Conservation (phyloP, 129 eudicot species). For the Tanacetum coccineum region DNA sequence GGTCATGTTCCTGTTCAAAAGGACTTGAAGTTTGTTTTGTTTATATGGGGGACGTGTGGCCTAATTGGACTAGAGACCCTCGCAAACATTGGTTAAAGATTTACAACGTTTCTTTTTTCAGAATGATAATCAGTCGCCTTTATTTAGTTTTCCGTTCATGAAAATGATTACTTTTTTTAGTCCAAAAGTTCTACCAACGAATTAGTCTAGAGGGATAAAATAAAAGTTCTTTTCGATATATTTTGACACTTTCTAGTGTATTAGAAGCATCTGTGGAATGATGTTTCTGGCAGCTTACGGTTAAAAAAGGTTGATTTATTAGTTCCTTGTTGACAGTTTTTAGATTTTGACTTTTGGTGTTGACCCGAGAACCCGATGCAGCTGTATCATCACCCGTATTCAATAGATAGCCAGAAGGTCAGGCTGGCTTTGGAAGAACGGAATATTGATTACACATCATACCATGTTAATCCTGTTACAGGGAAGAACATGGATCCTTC, state of each 20-base stretch:
- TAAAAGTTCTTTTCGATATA: neutral
- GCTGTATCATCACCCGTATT: slow-evolving; percentile 88
- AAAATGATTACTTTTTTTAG: too few relatives aligned
- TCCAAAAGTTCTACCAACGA: too few relatives aligned
- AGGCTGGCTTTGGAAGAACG: slow-evolving; percentile 88
- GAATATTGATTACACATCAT: slow-evolving; percentile 78
- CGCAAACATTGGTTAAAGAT: too few relatives aligned
- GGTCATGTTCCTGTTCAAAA: too few relatives aligned
- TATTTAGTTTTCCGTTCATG: too few relatives aligned
- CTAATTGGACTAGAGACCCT: too few relatives aligned
- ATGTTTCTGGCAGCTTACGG: slow-evolving; percentile 9
- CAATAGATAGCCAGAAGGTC: slow-evolving; percentile 94
- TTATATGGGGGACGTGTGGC: too few relatives aligned
- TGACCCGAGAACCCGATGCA: slow-evolving; percentile 48
- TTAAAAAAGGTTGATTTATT: slow-evolving; percentile 7
- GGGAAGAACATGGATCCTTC: slow-evolving; percentile 77
- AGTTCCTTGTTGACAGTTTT: neutral
- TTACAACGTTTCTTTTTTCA: too few relatives aligned
- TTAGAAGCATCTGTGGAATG: slow-evolving; percentile 17
- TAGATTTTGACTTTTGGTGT: slow-evolving; percentile 21
- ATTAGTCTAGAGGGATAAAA: too few relatives aligned
- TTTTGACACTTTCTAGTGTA: neutral
- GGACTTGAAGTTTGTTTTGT: too few relatives aligned
- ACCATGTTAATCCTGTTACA: slow-evolving; percentile 81
- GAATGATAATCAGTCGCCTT: too few relatives aligned